Evolutionary conservation across 2,329 filamentous ascomycete genomes (phyloP), one percentile per base, ranked within the genome.

Genomic region (Cytospora leucostoma): DNA sequence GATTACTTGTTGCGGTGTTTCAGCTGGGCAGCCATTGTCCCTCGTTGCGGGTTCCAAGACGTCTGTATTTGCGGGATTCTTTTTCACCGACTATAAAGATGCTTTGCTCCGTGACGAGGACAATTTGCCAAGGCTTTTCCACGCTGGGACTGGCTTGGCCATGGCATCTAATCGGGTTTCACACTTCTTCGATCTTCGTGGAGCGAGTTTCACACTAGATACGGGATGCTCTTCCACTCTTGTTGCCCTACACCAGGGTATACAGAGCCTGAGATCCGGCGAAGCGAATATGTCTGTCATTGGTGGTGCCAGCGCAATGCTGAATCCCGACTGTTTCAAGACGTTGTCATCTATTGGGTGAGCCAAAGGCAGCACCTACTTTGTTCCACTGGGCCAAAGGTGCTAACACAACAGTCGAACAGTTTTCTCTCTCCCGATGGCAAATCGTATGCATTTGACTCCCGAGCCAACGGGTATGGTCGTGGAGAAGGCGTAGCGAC

Each of bases 191-290:
- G 74, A 81, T 63, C 71, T 80, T 27, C 67, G 68, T 2, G 79
- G 79, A 0, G 72, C 79, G 0, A 77, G 76, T 63, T 69, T 81
- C 66, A 78, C 78, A 0, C 66, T 82, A 0, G 79, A 82, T 60
- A 81, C 80, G 0, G 80, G 75, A 1, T 83, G 80, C 65, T 80
- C 78, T 0, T 73, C 74, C 4, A 74, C 72, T 8, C 67, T 81
- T 5, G 71, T 76, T 0, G 78, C 76, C 0, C 67, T 61, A 1
- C 62, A 64, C 32, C 54, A 54, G n/a, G 62, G 47, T 0, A 12
- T 32, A 1, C 49, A 7, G 13, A 12, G n/a, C 32, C 33, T 64
- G 1, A 21, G 53, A 1, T 5, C 21, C 3, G n/a, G 62, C 3
- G 58, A 64, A 15, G 8, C 37, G 2, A 54, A 61, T 17, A 49